Base-by-base conservation (phyloP, 1,284 basidiomycete genomes). In the Pseudozyma thailandica region DNA sequence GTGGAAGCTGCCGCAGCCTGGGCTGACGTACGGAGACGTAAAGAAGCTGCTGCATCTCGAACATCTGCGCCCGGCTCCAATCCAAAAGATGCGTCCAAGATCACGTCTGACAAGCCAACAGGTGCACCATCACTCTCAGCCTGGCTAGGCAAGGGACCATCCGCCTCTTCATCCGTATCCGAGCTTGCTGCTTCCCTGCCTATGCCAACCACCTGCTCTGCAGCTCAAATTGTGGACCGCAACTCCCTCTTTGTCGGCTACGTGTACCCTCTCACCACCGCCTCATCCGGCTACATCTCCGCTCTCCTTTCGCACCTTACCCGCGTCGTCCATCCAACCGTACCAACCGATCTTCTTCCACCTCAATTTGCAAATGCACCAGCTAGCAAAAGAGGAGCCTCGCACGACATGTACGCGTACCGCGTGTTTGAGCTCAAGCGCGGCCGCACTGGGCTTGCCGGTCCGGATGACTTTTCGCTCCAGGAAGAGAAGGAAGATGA, bases 391-490 rank as follows among this genome's bases (percentile, higher is more conserved):
- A 70, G 78, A 5, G 75, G 74, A 1, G 56, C 70, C 4, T 77
- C 72, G 15, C 80, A 82, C 53, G 79, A 82, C 45, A 80, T 82
- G 74, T 77, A 78, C 42, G 81, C 81, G 0, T 78, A 61, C 50
- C 73, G 79, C 18, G 69, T 76, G 9, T 37, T 82, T 28, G 63
- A 74, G 59, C 70, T 82, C 42, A 81, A 79, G 23, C 68, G 60
- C 9, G 80, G 74, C 0, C 62, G 81, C 4, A 55, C 54, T 4
- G 81, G 81, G 0, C 47, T 76, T 3, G 48, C 62, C 7, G 80
- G 80, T 1, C 78, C 80, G 3, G 71, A 64, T n/a, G 81, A 82
- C 47, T 82, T 72, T 52, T 65, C 72, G n/a, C 45, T 75, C 3
- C 74, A 65, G 20, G 74, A 82, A 37, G 79, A 72, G 0, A 55